phyloP scores from a whole-genome alignment of 768 basidiomycete genomes.

The Pseudohyphozyma bogoriensis region DNA sequence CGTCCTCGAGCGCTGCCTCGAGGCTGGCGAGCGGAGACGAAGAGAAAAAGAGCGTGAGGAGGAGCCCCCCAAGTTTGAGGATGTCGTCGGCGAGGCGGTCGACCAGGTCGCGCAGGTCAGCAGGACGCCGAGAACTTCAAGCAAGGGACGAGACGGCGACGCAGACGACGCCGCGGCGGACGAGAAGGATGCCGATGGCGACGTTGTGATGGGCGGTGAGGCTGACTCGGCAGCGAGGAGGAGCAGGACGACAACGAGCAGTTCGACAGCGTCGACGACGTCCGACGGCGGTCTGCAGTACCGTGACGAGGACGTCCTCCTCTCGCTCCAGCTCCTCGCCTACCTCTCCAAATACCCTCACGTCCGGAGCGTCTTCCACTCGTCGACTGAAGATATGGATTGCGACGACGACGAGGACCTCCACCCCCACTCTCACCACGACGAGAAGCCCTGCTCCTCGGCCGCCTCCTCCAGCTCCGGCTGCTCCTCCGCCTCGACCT shows the following conservation, averaged over 20 bases:
- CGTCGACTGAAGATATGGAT: background rate
- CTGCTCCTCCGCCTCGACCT: conserved; percentile 9
- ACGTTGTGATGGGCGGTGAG: conserved; percentile 11
- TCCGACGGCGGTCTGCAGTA: conserved; percentile 43
- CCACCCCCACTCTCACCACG: background rate
- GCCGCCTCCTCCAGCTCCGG: background rate
- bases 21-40: conserved; percentile 46
- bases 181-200: conserved; percentile 9
- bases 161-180: conserved; percentile 12
- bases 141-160: background rate
- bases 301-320: conserved; percentile 85
- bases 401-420: conserved; percentile 34
- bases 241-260: conserved; percentile 26
- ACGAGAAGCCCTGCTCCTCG: background rate
- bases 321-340: conserved; percentile 82
- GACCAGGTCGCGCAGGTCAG: conserved; percentile 34
- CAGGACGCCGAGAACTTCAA: background rate
- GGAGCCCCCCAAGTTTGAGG: background rate
- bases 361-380: conserved; percentile 86
- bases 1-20: conserved; percentile 85
- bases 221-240: no score
- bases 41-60: background rate
- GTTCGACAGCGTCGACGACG: conserved; percentile 25
- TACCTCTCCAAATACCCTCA: conserved; percentile 98
- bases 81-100: conserved; percentile 48